Base-by-base conservation (phyloP, 352 stramenopile genomes). In the Blastocystis sp. region DNA sequence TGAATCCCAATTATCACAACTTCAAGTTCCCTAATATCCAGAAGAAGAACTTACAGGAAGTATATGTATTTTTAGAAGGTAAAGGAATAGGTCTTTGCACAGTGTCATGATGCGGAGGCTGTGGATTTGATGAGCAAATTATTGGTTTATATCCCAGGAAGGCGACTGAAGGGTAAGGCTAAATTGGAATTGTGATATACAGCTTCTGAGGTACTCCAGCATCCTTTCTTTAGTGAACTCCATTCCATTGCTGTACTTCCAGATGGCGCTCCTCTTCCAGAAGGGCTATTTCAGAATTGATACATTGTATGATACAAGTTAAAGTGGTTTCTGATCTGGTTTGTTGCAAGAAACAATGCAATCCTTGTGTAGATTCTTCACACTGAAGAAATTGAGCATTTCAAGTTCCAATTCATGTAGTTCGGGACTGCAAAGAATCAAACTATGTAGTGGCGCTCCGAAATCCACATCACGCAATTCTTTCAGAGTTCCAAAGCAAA, bases 1-100 rank as follows among this genome's bases (percentile, higher is more conserved):
- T 99, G 97, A 99, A 99, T 91, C 96, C 96, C 5, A 98, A 98
- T 91, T 99, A 99, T 92, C 98, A 96, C 54, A 96, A 98, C 92
- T 99, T 99, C 91, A 98, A 99, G 91, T 99, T 99, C 90, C 97
- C 97, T 35, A 96, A 99, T 90, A 99, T 99, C 93, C 40, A 22
- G 15, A 78, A 76, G 33, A 75, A 58, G 24, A 42, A 89, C 27
- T 56, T 76, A 37, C 44, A 97, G 98, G 91, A 96, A 95, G 22
- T 96, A 98, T 90, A 96, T 96, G 77, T 99, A 96, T 96, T 95
- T n/a, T 90, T 98, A 98, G 91, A 96, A 98, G 75, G 97, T 82
- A 64, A 40, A 90, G 19, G 27, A 27, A 9, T 89, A 90, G n/a
- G 78, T 95, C 95, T 53, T 97, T 94, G 82, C 95, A 96, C 90